These are phyloP conservation scores for Talaromyces pinophilus DNA, from an alignment of 2,329 filamentous ascomycete genomes.

Conservation along the genomic window DNA sequence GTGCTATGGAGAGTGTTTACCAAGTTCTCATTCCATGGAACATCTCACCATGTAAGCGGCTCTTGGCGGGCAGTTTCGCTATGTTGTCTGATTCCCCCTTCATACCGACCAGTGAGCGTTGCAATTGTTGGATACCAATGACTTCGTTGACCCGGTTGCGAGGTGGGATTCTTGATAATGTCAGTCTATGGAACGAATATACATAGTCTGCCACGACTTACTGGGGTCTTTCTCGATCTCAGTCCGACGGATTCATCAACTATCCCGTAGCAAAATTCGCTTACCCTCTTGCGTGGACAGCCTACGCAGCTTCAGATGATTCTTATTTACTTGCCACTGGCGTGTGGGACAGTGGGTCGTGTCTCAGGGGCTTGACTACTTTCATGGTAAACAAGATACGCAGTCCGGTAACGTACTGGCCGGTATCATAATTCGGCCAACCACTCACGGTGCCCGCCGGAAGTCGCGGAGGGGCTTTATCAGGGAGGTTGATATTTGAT, in stretches of 20 bases:
- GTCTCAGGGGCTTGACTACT: constrained; percentile 23
- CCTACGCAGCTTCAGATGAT: background rate
- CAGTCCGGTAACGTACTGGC: constrained; percentile 7
- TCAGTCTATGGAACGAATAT: background rate
- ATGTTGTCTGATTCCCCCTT: constrained; percentile 3
- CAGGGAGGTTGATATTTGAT: background rate
- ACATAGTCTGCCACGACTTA: background rate
- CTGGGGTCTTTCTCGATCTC: background rate
- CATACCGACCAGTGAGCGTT: constrained; percentile 11
- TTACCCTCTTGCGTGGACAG: background rate
- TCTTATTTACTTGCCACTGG: constrained; percentile 16
- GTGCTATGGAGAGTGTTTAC: too few species aligned
- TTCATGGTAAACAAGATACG: constrained; percentile 7
- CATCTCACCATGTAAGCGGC: constrained; percentile 1
- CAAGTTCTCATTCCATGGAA: constrained; percentile 9
- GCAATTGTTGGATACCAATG: constrained; percentile 8
- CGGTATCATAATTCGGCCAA: background rate
- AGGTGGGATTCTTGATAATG: background rate
- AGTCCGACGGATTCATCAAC: background rate
- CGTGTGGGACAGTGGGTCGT: constrained; percentile 16
- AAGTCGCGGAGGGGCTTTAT: constrained; percentile 2
- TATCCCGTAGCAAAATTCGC: background rate
- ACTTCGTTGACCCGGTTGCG: constrained; percentile 13
- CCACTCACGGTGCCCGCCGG: constrained; percentile 13
- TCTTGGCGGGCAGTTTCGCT: constrained; percentile 12